Conservation (phyloP, 805 yeast species). For the Starmera dryadoides region DNA sequence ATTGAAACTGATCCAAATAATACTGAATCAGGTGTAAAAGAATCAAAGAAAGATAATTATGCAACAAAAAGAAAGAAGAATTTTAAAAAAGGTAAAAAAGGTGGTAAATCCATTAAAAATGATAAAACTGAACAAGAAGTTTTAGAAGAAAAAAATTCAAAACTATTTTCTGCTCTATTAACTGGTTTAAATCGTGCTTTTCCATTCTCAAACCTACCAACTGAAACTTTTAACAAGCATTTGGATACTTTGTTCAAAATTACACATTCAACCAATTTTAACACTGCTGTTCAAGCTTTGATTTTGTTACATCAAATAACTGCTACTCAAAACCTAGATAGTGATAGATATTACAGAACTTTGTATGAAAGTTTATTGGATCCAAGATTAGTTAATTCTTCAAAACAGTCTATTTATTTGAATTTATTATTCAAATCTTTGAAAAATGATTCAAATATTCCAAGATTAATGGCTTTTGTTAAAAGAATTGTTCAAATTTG, state of each 20-base stretch:
- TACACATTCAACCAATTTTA: constrained; percentile 90
- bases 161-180: constrained; percentile 80
- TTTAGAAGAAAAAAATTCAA: constrained; percentile 72
- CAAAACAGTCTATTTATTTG: constrained; percentile 89
- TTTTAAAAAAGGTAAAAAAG: constrained; percentile 78
- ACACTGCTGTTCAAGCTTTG: constrained; percentile 89
- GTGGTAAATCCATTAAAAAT: constrained; percentile 71
- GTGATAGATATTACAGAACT: constrained; percentile 76
- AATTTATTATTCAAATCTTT: constrained; percentile 80
- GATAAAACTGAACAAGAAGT: constrained; percentile 60
- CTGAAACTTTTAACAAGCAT: constrained; percentile 65
- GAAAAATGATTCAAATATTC: constrained; percentile 53
- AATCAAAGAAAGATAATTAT: constrained; percentile 34
- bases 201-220: constrained; percentile 78
- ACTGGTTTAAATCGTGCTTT: constrained; percentile 95
- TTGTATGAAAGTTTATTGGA: constrained; percentile 86
- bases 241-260: constrained; percentile 79
- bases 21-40: constrained; percentile 31
- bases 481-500: constrained; percentile 86
- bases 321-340: constrained; percentile 44
- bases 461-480: constrained; percentile 80
- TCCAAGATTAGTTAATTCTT: constrained; percentile 72
- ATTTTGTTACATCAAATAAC: constrained; percentile 79
- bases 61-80: constrained; percentile 64
- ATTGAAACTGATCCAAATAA: constrained; percentile 53